Evolutionary conservation across 2,329 filamentous ascomycete species (phyloP).

Genomic region (Escovopsis weberi): DNA sequence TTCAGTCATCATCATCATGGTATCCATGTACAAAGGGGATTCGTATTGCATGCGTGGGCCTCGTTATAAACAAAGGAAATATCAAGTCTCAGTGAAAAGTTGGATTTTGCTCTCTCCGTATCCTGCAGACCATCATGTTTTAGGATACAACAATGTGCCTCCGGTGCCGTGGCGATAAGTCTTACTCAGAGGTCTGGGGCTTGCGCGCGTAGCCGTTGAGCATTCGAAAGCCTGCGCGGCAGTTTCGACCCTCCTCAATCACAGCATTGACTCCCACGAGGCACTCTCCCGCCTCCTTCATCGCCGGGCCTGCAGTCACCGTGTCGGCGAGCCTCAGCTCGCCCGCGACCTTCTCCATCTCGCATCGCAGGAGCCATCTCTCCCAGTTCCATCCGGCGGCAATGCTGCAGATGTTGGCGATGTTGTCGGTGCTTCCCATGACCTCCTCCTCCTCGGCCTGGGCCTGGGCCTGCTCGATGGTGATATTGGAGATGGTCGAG

Average conservation of each 20-base stretch:
- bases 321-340: slow-evolving; percentile 43
- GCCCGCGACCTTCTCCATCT: slow-evolving; percentile 64
- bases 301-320: slow-evolving; percentile 33
- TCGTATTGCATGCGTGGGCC: too few species aligned
- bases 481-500: slow-evolving; percentile 25
- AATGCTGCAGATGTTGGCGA: slow-evolving; percentile 64
- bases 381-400: slow-evolving; percentile 89
- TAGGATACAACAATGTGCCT: too few species aligned
- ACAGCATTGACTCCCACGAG: slow-evolving; percentile 46
- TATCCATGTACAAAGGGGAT: too few species aligned
- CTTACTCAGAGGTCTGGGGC: slow-evolving; percentile 24
- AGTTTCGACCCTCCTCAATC: slow-evolving; percentile 47
- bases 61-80: too few species aligned
- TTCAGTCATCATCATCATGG: too few species aligned
- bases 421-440: slow-evolving; percentile 52
- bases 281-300: slow-evolving; percentile 42
- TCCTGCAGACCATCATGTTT: too few species aligned
- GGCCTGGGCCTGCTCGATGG: slow-evolving; percentile 20
- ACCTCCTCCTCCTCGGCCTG: slow-evolving; percentile 44
- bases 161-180: too few species aligned
- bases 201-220: slow-evolving; percentile 51
- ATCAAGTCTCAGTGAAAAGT: too few species aligned
- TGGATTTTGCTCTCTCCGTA: too few species aligned
- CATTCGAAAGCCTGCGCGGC: slow-evolving; percentile 45
- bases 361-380: slow-evolving; percentile 81